Evolutionary conservation across 2,329 filamentous ascomycete species (phyloP), one percentile per base, ranked within the genome.

Genomic region (Xylaria sp.): DNA sequence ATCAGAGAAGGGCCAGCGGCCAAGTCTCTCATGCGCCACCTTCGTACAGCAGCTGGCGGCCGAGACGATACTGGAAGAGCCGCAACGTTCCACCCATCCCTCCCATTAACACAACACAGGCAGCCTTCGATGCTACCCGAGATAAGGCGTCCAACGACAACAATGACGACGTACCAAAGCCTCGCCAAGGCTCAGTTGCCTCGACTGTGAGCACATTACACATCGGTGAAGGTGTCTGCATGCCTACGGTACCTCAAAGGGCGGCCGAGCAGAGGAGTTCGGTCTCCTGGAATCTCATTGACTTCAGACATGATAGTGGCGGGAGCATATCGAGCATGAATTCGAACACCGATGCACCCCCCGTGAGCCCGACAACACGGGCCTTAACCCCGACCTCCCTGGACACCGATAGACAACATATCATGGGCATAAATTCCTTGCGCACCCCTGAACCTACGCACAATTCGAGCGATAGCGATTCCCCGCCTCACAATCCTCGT

Each of bases 131-230:
- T 51, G 61, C 64, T 3, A 59, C 57, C 3, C 64, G 53, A 39
- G 34, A 35, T 35, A 64, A 60, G 46, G n/a, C 55, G 9, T 57
- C 46, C 10, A 65, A 64, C 2, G 37, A 30, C 23, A 30, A 30
- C 10, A 65, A 64, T 1, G 58, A 60, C 35, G 52, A 54, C 7
- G 37, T 59, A 5, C 34, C 42, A 1, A 70, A 58, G 50, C 54
- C 61, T 10, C 68, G 70, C 6, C 69, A 68, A 35, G 46, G 61
- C 4, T 73, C 70, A 0, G 52, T 65, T 23, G 55, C 63, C 11
- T 73, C 70, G 2, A 67, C 67, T 2, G 63, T 69, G n/a, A 71
- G 69, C 62, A 68, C 67, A 11, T 55, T 69, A 19, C 65, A 64
- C 48, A 62, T 65, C 6, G 64, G 63, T 23, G 66, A 67, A 4